Base-by-base conservation (phyloP, 495 filamentous ascomycete species). In the Tuber brumale region DNA sequence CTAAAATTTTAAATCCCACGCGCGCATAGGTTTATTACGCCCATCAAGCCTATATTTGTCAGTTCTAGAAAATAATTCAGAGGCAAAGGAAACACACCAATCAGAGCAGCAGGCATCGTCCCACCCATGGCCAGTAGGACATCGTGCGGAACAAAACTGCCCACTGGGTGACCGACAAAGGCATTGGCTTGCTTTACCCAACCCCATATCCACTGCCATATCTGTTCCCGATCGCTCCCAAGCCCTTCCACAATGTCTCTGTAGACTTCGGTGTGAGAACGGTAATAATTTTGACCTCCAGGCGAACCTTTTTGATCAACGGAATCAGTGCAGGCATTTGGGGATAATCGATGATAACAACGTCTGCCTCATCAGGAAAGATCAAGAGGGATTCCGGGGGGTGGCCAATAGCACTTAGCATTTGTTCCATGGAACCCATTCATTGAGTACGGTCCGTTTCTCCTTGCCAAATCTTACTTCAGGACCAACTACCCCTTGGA, bases 281-380 rank as follows among this genome's bases (percentile, higher is more conserved):
- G 89, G 82, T 89, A 70, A 95, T 88, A 61, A 97, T 87, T 10
- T 93, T 93, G 44, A 93, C 87, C n/a, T 91, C 81, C 6, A 92
- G 92, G 0, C 92, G 91, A 19, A 86, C 51, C 43, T 88, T 81
- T 83, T 93, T 94, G 79, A 93, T 92, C 23, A 96, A 84, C 2
- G 91, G 90, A 74, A 96, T 93, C 37, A 97, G 83, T 4, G 87
- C 88, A 6, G 93, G 93, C 93, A 96, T 95, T 85, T 96, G 93
- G 27, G 93, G 92, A 78, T 97, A 93, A 79, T 97, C 94, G 35
- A 90, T 88, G 75, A 96, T 87, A 74, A 96, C 86, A 27, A 96
- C 85, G 82, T 96, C 90, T 27, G 93, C 93, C 72, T 93, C 93
- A 72, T 92, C 93, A 75, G 93, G 86, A 27, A 39, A 4, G 37